Base-by-base conservation (phyloP, 2,329 filamentous ascomycete species). In the Pseudogymnoascus sp. region DNA sequence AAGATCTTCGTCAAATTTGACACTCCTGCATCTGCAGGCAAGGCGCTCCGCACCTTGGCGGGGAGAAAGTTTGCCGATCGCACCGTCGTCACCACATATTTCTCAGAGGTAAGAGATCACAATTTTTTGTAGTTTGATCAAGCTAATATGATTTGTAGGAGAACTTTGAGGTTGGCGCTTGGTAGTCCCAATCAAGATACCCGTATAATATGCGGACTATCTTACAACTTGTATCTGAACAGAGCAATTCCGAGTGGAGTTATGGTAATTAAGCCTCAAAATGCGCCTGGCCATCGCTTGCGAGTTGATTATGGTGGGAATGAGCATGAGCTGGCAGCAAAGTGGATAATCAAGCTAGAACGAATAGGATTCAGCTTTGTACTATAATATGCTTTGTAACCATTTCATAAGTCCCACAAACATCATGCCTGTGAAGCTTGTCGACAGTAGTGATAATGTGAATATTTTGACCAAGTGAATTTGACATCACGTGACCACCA, bases 1-100 rank as follows among this genome's bases (percentile, higher is more conserved):
- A 99, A 97, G 82, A 97, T 99, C 69, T 99, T 88, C 74, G 88
- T 99, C 79, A 97, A 97, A 75, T 99, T 91, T 72, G 90, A 95
- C 67, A 84, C 81, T 2, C 79, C 84, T 2, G 91, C 92, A 60
- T 86, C 88, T 7, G 90, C 93, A 18, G 88, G 89, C 66, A 93
- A 90, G 71, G 96, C 95, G 6, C 80, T 99, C 63, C 87, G 88
- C 70, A 88, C 91, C n/a, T 80, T 99, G 69, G 95, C 96, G 31
- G 95, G 95, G 55, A 85, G 96, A 67, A 97, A 97, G 75, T 99
- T 99, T 74, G 90, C 93, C 0, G 91, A 97, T 77, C 86, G 96
- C 69, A 99, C 95, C 3, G 96, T 99, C 28, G 92, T 99, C 11
- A 92, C 91, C 2, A 97, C 95, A 3, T 97, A 95, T 77, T 99